Percentiles rank a stretch among this genome's conserved stretches.
These are phyloP conservation scores for Zymoseptoria tritici DNA, from an alignment of 2,329 filamentous ascomycete genomes.

Conservation along the genomic window DNA sequence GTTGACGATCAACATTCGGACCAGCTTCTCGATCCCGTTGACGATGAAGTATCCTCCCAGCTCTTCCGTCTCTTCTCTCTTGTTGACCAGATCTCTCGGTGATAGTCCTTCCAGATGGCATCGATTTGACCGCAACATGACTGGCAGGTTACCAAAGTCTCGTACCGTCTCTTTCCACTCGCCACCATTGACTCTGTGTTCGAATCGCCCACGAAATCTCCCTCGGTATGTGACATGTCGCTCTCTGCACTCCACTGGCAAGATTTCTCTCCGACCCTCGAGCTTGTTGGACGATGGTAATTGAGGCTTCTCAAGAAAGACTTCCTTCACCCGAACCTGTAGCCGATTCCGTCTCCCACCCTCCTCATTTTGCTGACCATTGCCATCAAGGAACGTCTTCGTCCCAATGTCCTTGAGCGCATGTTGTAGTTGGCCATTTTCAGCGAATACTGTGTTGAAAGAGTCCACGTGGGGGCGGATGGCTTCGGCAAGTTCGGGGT, in stretches of 20 bases:
- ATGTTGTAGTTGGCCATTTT: slow-evolving; percentile 64
- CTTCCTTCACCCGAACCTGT: slow-evolving; percentile 68
- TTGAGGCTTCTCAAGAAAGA: slow-evolving; percentile 74
- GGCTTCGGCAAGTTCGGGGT: slow-evolving; percentile 77
- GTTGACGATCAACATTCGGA: slow-evolving; percentile 84
- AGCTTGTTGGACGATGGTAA: slow-evolving; percentile 79
- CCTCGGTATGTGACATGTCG: slow-evolving; percentile 87
- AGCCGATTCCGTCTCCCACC: slow-evolving; percentile 57
- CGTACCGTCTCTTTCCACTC: slow-evolving; percentile 74
- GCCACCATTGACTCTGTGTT: slow-evolving; percentile 80
- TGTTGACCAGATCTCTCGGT: slow-evolving; percentile 71
- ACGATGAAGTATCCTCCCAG: slow-evolving; percentile 95
- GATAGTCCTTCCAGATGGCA: slow-evolving; percentile 85
- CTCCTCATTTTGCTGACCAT: slow-evolving; percentile 45
- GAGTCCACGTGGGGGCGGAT: slow-evolving; percentile 89
- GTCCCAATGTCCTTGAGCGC: slow-evolving; percentile 82
- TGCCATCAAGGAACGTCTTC: slow-evolving; percentile 77
- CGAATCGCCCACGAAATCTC: slow-evolving; percentile 71
- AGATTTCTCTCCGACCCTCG: slow-evolving; percentile 73
- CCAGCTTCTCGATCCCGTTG: slow-evolving; percentile 95
- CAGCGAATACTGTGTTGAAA: slow-evolving; percentile 82
- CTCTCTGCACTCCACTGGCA: slow-evolving; percentile 89
- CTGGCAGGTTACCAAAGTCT: slow-evolving; percentile 80
- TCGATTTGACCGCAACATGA: slow-evolving; percentile 87
- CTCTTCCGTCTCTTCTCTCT: slow-evolving; percentile 94